Evolutionary conservation across 768 basidiomycete genomes (phyloP).

Genomic region (Trametes coccinea): DNA sequence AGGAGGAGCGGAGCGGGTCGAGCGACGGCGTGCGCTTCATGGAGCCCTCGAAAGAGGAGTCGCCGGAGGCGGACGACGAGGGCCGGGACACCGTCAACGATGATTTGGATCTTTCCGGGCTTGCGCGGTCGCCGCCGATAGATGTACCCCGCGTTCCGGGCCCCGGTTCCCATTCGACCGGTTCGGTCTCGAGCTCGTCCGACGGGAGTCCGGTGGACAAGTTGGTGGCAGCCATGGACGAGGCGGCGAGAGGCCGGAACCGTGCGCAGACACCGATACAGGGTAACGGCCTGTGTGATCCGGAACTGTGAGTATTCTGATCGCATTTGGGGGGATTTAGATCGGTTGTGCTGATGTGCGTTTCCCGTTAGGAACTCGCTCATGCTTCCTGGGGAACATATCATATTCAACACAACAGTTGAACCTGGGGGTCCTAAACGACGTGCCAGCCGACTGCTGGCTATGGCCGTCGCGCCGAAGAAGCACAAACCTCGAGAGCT

Average conservation of each 20-base stretch:
- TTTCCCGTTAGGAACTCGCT: slow-evolving; percentile 33
- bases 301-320: slow-evolving; percentile 46
- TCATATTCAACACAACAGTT: slow-evolving; percentile 54
- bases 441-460: slow-evolving; percentile 57
- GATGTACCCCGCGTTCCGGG: slow-evolving; percentile 28
- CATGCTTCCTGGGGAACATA: slow-evolving; percentile 46
- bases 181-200: slow-evolving; percentile 49
- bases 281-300: slow-evolving; percentile 42
- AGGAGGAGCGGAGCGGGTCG: slow-evolving; percentile 11
- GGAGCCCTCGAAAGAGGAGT: slow-evolving; percentile 21
- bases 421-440: slow-evolving; percentile 55
- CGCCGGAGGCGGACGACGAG: slow-evolving; percentile 25
- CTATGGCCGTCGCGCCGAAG: slow-evolving; percentile 49
- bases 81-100: slow-evolving; percentile 20
- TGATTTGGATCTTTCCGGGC: slow-evolving; percentile 20
- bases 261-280: slow-evolving; percentile 56
- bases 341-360: too few species aligned
- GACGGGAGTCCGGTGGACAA: slow-evolving; percentile 48
- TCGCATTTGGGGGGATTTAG: not conserved
- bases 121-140: slow-evolving; percentile 27
- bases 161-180: slow-evolving; percentile 35
- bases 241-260: slow-evolving; percentile 52
- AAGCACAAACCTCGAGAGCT: slow-evolving; percentile 54
- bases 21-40: slow-evolving; percentile 28
- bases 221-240: slow-evolving; percentile 36